phyloP scores from a whole-genome alignment of 768 basidiomycete genomes.

The Naematelia encephala region DNA sequence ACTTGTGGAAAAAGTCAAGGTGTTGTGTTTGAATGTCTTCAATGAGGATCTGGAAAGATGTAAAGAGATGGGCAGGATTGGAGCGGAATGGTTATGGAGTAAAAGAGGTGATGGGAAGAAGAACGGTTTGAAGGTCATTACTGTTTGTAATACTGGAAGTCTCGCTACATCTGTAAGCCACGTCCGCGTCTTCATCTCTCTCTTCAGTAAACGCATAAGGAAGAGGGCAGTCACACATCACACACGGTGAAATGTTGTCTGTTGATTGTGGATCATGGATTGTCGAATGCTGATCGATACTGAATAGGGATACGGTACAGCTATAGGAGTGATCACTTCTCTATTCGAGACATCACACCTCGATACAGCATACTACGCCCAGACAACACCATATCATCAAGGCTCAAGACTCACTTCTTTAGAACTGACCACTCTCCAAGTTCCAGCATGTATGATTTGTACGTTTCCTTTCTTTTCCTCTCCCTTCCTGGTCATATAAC shows the following conservation, averaged over 20 bases:
- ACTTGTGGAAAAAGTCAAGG: conserved; percentile 60
- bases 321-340: conserved; percentile 86
- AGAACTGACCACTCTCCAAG: conserved; percentile 76
- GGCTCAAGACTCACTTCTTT: conserved; percentile 83
- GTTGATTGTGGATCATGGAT: not conserved
- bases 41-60: conserved; percentile 86
- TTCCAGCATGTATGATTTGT: conserved; percentile 89
- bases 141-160: conserved; percentile 96
- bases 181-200: not conserved
- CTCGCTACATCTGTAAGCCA: conserved; percentile 80
- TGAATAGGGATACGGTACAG: conserved; percentile 85
- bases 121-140: conserved; percentile 71
- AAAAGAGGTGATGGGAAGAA: conserved; percentile 49
- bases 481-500: not conserved
- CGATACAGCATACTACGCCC: conserved; percentile 82
- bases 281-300: conserved; percentile 1
- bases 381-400: conserved; percentile 64
- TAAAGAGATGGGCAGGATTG: conserved; percentile 75
- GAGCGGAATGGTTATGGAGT: conserved; percentile 75
- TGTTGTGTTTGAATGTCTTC: conserved; percentile 70
- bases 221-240: too few relatives aligned
- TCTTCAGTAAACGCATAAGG: too few relatives aligned
- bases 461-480: conserved; percentile 8
- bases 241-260: not conserved
- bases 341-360: conserved; percentile 75